A percentile compares a stretch with the other conserved stretches of the same genome.
Conservation (phyloP, 23 red algal species). For the Cyanidioschyzon merolae region DNA sequence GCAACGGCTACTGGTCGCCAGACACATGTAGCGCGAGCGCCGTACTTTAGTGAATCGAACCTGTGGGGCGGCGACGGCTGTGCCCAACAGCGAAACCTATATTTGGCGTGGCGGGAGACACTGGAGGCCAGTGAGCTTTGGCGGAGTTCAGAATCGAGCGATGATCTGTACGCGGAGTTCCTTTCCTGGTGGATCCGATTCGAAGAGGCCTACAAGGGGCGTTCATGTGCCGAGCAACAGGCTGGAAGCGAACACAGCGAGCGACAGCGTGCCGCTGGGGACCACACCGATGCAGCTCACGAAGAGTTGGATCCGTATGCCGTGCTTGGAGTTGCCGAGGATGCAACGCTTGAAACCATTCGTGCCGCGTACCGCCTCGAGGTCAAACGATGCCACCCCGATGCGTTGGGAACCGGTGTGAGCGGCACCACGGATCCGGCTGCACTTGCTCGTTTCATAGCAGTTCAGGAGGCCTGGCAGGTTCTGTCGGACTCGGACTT, state of each 20-base stretch:
- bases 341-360: not conserved
- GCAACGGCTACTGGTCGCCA: not conserved
- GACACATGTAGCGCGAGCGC: not conserved
- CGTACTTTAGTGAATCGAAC: not conserved
- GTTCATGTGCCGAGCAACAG: too few relatives aligned
- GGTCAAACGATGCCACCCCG: not conserved
- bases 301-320: not conserved
- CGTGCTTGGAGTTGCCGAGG: not conserved
- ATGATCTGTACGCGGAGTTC: not conserved
- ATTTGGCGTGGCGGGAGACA: not conserved
- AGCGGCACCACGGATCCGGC: not conserved
- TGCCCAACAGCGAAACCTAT: constrained; percentile 3
- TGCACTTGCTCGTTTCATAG: not conserved
- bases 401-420: not conserved
- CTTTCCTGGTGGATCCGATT: not conserved
- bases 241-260: too few relatives aligned
- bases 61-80: not conserved
- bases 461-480: constrained; percentile 6
- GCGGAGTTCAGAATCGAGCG: not conserved
- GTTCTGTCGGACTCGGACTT: constrained; percentile 2
- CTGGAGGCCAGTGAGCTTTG: not conserved
- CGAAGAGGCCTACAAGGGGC: not conserved
- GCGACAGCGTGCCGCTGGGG: not conserved
- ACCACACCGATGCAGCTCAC: not conserved
- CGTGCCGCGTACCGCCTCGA: not conserved